Evolutionary conservation across 2,329 filamentous ascomycete genomes (phyloP).

Genomic region (Sclerotinia borealis): DNA sequence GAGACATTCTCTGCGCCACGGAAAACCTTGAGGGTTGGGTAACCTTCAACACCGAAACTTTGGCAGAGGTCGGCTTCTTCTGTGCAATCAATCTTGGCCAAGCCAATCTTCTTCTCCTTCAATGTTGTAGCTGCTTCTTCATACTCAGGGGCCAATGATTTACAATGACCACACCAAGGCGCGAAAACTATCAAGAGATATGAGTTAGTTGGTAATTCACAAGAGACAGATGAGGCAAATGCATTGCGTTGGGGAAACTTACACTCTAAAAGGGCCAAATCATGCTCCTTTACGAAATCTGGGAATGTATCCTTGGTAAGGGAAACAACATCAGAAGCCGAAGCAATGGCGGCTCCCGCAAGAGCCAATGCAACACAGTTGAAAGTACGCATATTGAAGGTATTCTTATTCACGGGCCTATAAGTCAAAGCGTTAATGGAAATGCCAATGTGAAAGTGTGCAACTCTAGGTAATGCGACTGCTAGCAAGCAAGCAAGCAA

Average conservation of each 20-base stretch:
- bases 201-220: constrained; percentile 18
- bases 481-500: too few relatives aligned
- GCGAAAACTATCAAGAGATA: constrained; percentile 65
- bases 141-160: constrained; percentile 90
- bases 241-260: constrained; percentile 36
- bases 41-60: constrained; percentile 86
- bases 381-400: constrained; percentile 30
- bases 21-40: constrained; percentile 99
- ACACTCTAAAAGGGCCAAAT: constrained; percentile 93
- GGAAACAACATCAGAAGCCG: constrained; percentile 75
- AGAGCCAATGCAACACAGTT: constrained; percentile 30
- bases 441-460: background rate
- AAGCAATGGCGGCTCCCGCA: constrained; percentile 45
- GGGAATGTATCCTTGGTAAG: constrained; percentile 84
- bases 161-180: constrained; percentile 73
- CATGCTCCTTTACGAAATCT: constrained; percentile 76
- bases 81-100: constrained; percentile 92
- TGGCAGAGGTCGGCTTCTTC: constrained; percentile 89
- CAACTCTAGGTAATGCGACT: background rate
- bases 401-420: constrained; percentile 11
- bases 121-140: constrained; percentile 78
- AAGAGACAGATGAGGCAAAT: constrained; percentile 5
- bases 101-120: constrained; percentile 81
- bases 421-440: constrained; percentile 14
- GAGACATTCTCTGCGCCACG: constrained; percentile 74